phyloP scores from a whole-genome alignment of 1,284 basidiomycete genomes.

The Microbotryomycetes sp. region DNA sequence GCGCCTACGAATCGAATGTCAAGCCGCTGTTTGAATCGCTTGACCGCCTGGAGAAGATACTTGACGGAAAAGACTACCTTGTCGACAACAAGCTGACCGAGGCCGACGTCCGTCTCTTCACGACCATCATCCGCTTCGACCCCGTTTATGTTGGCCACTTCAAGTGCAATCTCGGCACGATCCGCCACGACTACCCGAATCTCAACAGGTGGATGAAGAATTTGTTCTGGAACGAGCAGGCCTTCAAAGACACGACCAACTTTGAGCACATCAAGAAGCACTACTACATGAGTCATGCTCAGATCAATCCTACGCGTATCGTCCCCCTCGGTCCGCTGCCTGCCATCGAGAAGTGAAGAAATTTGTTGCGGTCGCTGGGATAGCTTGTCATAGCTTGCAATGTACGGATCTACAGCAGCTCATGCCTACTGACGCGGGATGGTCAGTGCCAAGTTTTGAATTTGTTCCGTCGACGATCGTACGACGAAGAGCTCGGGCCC shows the following conservation, averaged over 20 bases:
- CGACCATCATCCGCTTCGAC: conserved; percentile 64
- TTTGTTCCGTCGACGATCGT: too few relatives aligned
- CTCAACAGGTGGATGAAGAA: conserved; percentile 69
- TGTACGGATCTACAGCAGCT: too few relatives aligned
- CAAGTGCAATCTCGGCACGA: conserved; percentile 79
- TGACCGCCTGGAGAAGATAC: conserved; percentile 69
- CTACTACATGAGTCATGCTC: conserved; percentile 67
- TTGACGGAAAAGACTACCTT: conserved; percentile 68
- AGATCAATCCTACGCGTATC: conserved; percentile 66
- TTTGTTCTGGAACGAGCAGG: conserved; percentile 82
- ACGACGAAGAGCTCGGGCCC: too few relatives aligned
- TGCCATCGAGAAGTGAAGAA: conserved; percentile 59
- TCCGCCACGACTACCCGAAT: conserved; percentile 65
- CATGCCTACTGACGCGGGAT: too few relatives aligned
- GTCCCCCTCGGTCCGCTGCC: conserved; percentile 68
- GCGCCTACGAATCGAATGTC: conserved; percentile 74
- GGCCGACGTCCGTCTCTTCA: conserved; percentile 66
- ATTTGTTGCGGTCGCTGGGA: too few relatives aligned
- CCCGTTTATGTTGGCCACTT: conserved; percentile 80
- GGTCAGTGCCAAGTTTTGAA: too few relatives aligned
- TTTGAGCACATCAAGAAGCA: conserved; percentile 61
- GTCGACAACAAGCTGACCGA: conserved; percentile 78
- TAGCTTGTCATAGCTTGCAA: too few relatives aligned
- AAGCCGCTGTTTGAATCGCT: conserved; percentile 58
- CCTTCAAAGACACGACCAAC: conserved; percentile 81